These are phyloP conservation scores for Fusarium vanettenii DNA, from an alignment of 2,329 filamentous ascomycete species.

Conservation along the genomic window DNA sequence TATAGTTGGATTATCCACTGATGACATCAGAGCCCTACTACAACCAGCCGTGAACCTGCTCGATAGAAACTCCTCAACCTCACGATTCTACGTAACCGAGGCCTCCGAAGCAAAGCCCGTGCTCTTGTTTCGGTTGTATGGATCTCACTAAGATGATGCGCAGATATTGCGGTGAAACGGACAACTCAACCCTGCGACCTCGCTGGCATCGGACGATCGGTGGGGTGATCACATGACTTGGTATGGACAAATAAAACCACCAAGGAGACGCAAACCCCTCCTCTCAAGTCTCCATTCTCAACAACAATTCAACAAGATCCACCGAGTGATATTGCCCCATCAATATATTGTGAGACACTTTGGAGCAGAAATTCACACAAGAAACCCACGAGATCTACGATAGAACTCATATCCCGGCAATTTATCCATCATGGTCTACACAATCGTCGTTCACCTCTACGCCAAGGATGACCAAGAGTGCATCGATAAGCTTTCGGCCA, in stretches of 20 bases:
- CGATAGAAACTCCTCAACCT: background rate
- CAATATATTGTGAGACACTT: background rate
- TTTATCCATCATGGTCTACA: slow-evolving; percentile 68
- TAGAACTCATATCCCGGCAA: background rate
- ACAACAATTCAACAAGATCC: slow-evolving; percentile 1
- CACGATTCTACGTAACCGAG: background rate
- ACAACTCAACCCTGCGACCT: background rate
- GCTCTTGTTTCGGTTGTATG: background rate
- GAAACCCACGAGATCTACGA: background rate
- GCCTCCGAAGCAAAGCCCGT: background rate
- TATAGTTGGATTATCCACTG: background rate
- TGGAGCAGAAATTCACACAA: background rate
- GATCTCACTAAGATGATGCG: background rate
- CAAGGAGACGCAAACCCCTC: slow-evolving; percentile 16
- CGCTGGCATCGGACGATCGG: slow-evolving; percentile 13
- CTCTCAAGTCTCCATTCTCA: slow-evolving; percentile 2
- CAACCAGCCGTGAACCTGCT: background rate
- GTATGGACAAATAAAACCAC: slow-evolving; percentile 26
- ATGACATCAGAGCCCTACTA: background rate
- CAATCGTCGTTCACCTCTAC: slow-evolving; percentile 76
- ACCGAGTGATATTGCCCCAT: background rate
- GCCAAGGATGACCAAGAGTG: slow-evolving; percentile 73
- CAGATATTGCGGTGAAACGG: background rate
- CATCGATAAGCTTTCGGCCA: slow-evolving; percentile 75
- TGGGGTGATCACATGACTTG: slow-evolving; percentile 35